Base-by-base conservation (phyloP, 2,329 filamentous ascomycete genomes). In the Samsoniella hepiali region DNA sequence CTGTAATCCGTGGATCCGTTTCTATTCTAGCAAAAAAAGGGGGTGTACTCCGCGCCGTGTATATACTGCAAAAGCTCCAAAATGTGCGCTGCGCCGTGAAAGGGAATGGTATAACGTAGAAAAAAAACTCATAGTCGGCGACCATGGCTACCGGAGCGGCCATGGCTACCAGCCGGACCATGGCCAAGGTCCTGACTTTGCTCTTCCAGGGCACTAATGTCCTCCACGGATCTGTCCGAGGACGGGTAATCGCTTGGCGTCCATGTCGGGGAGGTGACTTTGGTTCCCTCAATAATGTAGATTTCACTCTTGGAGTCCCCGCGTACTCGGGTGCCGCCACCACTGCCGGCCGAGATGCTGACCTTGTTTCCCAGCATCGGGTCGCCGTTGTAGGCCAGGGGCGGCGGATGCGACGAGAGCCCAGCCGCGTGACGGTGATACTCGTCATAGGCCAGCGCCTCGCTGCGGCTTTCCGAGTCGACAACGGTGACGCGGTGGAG, bases 221-320 rank as follows among this genome's bases (percentile, higher is more conserved):
- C 68, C 3, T 76, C 72, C 22, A 71, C 62, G 1, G 72, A 71
- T 11, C 63, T 63, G 45, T 66, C 57, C 64, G 71, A 53, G 34
- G 66, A 51, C 58, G 67, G 17, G 60, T 68, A 54, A 45, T 69
- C 44, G 68, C 68, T 34, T 2, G 36, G 40, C 13, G 68, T 68
- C 66, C 68, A 69, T n/a, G 68, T 63, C 2, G 71, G 69, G 1
- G 65, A 69, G 4, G 63, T 50, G 61, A 11, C 66, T 65, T 22
- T 70, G 69, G 32, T 63, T 1, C 73, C 73, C 62, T 77, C 72
- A 22, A 76, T 75, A 53, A 78, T 68, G 58, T 74, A 75, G 49
- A 75, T 68, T 55, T 78, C 76, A 67, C 75, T 77, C 38, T 69
- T 73, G 42, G 67, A 69, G 11, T 72, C 68, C 32, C 64, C 69